Conservation (phyloP, 1,139 yeast species). For the Protomyces inouyei region DNA sequence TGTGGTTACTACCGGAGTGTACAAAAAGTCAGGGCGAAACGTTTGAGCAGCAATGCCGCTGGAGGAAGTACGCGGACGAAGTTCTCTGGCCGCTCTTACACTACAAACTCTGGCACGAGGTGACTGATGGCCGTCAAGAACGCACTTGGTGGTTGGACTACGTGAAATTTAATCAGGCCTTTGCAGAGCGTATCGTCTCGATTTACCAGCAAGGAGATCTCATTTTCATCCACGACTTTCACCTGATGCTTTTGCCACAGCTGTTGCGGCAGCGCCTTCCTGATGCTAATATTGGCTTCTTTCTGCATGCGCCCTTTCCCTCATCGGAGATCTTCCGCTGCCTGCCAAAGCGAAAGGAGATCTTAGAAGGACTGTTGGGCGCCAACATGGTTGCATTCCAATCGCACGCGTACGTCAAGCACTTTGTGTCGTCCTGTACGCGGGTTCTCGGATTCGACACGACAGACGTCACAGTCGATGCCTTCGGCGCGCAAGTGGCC, state of each 20-base stretch:
- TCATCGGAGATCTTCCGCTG: conserved; percentile 92
- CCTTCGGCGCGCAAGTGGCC: conserved; percentile 70
- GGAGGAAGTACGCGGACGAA: conserved; percentile 87
- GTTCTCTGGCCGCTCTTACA: conserved; percentile 93
- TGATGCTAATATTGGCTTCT: conserved; percentile 74
- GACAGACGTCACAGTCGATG: conserved; percentile 56
- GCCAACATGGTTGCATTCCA: conserved; percentile 84
- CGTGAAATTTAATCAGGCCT: conserved; percentile 83
- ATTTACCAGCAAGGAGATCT: conserved; percentile 85
- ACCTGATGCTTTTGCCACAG: conserved; percentile 77
- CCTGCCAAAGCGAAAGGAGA: conserved; percentile 70
- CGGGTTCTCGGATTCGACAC: conserved; percentile 67
- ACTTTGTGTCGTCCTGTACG: conserved; percentile 83
- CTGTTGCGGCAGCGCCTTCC: conserved; percentile 76
- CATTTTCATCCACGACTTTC: conserved; percentile 93
- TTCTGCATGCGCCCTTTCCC: conserved; percentile 88
- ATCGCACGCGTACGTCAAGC: conserved; percentile 78
- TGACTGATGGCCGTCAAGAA: conserved; percentile 65
- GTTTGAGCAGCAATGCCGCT: conserved; percentile 57
- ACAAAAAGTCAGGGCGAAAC: conserved; percentile 43
- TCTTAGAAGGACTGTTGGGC: conserved; percentile 87
- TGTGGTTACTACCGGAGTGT: conserved; percentile 55
- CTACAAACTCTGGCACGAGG: conserved; percentile 58
- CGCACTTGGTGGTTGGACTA: conserved; percentile 86
- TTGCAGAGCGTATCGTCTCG: conserved; percentile 67